Evolutionary conservation across 2,329 filamentous ascomycete species (phyloP).

Genomic region (Pseudocercospora pini-densiflorae): DNA sequence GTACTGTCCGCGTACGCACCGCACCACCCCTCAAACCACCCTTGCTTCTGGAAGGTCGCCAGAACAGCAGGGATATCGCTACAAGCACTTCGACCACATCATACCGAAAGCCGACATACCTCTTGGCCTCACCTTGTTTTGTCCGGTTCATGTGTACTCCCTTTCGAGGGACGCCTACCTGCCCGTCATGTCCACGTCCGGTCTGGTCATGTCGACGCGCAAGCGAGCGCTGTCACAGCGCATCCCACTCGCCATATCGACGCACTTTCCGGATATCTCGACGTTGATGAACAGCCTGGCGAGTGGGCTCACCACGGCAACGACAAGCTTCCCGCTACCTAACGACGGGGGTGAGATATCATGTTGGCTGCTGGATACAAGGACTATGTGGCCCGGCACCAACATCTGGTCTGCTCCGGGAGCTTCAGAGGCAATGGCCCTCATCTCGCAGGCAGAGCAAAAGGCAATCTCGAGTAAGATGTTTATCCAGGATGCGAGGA

Average conservation of each 20-base stretch:
- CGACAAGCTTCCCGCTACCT: conserved; percentile 15
- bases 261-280: conserved; percentile 28
- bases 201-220: conserved; percentile 25
- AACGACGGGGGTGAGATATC: conserved; percentile 39
- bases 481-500: conserved; percentile 66
- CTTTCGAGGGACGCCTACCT: conserved; percentile 13
- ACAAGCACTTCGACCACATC: background rate
- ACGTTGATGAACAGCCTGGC: conserved; percentile 30
- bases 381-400: conserved; percentile 50
- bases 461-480: conserved; percentile 60
- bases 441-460: conserved; percentile 59
- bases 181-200: conserved; percentile 18
- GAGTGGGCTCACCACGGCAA: conserved; percentile 21
- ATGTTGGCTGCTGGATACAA: conserved; percentile 57
- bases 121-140: conserved; percentile 10
- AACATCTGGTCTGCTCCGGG: conserved; percentile 48
- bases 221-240: conserved; percentile 28
- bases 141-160: conserved; percentile 17
- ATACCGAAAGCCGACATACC: background rate
- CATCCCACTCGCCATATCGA: conserved; percentile 24
- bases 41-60: background rate
- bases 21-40: background rate
- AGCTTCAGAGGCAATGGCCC: conserved; percentile 47
- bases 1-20: background rate
- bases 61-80: background rate